These are phyloP conservation scores for Epithele typhae DNA, from an alignment of 768 basidiomycete species.

Conservation along the genomic window DNA sequence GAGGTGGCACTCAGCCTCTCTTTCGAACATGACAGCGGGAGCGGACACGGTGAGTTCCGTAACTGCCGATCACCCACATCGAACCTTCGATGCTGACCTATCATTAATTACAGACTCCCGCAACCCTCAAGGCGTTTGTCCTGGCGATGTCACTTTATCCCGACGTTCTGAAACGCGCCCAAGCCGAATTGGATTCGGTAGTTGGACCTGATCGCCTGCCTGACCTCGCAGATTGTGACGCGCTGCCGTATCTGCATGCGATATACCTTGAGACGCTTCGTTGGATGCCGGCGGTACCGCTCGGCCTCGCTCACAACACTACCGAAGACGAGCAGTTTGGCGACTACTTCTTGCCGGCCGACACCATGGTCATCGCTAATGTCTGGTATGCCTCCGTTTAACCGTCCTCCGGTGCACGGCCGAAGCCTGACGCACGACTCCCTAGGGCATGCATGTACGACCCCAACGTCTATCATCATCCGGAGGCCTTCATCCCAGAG, in stretches of 20 bases:
- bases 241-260: slow-evolving; percentile 12
- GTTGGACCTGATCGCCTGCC: neutral
- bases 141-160: neutral
- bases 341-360: slow-evolving; percentile 34
- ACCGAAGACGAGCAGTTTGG: slow-evolving; percentile 35
- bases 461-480: slow-evolving; percentile 6
- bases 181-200: neutral
- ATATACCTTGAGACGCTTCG: slow-evolving; percentile 13
- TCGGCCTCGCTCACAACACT: slow-evolving; percentile 25
- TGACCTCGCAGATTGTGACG: neutral
- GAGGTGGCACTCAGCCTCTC: too few species aligned
- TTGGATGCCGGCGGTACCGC: slow-evolving; percentile 8
- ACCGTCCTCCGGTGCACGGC: neutral
- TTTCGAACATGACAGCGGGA: neutral
- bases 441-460: slow-evolving; percentile 11
- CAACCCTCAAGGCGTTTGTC: neutral
- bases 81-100: slow-evolving; percentile 31
- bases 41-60: too few species aligned
- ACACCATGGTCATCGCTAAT: slow-evolving; percentile 15
- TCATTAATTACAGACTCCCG: neutral
- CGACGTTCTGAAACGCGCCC: neutral
- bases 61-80: slow-evolving; percentile 41
- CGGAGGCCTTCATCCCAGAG: slow-evolving; percentile 11
- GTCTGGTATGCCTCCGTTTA: slow-evolving; percentile 12
- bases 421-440: neutral